Base-by-base conservation (phyloP, 2,329 filamentous ascomycete species). In the Ophiocordyceps camponoti-rufipedis region DNA sequence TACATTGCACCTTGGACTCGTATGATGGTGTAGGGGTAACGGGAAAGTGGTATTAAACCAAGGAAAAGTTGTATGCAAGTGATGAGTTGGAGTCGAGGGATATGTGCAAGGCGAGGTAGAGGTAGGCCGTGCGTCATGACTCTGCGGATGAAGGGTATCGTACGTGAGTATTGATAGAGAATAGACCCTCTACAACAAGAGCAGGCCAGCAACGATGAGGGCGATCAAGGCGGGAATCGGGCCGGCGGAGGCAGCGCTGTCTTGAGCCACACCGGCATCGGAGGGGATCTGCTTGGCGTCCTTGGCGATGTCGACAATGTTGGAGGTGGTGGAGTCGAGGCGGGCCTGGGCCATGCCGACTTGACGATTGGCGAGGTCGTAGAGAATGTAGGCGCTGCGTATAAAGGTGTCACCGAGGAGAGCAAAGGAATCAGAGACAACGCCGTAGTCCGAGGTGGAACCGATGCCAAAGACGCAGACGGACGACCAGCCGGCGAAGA, bases 371-470 rank as follows among this genome's bases (percentile, higher is more conserved):
- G 59, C 61, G 40, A 74, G 55, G 52, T 76, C 71, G 54, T 74
- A 75, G 45, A 74, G 71, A 44, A 73, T 69, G 53, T 76, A 76
- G 19, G 70, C 71, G 11, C 70, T 73, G 31, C 74, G 67, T 50
- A 77, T 49, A 55, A 78, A 74, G 1, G 72, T 74, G 52, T 75
- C 74, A 11, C 74, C 74, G n/a, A 77, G 62, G n/a, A 77, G 57
- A 40, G 63, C 62, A 51, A 63, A 71, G 1, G 47, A 31, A 18
- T 50, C 42, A 11, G 47, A 46, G 13, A 49, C 42, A 31, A 58
- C 48, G 44, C 55, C 55, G 42, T 65, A 68, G 47, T 56, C 54
- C 41, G 53, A 55, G 16, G 62, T 55, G 45, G 58, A 64, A 52
- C 69, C 65, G 47, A 80, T 67, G 42, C 75, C 75, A 44, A 79